A percentile compares a stretch with the other conserved stretches of the same genome.
Evolutionary conservation across 305 asterid genomes (phyloP).

Genomic region (Solanum hybrid): DNA sequence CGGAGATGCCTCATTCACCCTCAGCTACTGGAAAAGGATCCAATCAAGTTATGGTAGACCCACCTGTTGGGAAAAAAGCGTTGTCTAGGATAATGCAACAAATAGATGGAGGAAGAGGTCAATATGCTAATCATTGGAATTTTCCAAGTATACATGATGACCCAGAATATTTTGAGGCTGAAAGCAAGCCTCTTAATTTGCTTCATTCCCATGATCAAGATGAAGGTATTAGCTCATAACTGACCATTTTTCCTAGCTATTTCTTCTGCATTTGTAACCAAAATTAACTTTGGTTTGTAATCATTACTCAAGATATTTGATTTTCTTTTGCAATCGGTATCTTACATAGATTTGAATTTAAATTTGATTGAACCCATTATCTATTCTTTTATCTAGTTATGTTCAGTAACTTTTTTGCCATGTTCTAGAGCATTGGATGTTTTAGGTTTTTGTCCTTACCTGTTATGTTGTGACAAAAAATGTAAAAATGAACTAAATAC

Average conservation of each 20-base stretch:
- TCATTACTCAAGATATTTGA: not conserved
- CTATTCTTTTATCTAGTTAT: not conserved
- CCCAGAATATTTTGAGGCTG: conserved; percentile 41
- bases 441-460: not conserved
- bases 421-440: not conserved
- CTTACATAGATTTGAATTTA: not conserved
- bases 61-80: conserved; percentile 19
- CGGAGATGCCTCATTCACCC: conserved; percentile 60
- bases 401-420: not conserved
- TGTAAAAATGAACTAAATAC: not conserved
- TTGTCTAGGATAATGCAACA: conserved; percentile 21
- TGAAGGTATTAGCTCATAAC: conserved; percentile 39
- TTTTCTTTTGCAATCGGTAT: not conserved
- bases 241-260: not conserved
- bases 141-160: conserved; percentile 21
- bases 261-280: not conserved
- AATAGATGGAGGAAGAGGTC: conserved; percentile 17
- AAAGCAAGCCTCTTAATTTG: conserved; percentile 29
- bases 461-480: not conserved
- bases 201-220: conserved; percentile 33
- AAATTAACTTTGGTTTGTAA: not conserved
- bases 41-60: conserved; percentile 39
- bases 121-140: conserved; percentile 16
- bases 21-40: conserved; percentile 65
- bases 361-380: not conserved